phyloP scores from a whole-genome alignment of 176 grass and related monocot genomes.

The Neostapfia colusana region DNA sequence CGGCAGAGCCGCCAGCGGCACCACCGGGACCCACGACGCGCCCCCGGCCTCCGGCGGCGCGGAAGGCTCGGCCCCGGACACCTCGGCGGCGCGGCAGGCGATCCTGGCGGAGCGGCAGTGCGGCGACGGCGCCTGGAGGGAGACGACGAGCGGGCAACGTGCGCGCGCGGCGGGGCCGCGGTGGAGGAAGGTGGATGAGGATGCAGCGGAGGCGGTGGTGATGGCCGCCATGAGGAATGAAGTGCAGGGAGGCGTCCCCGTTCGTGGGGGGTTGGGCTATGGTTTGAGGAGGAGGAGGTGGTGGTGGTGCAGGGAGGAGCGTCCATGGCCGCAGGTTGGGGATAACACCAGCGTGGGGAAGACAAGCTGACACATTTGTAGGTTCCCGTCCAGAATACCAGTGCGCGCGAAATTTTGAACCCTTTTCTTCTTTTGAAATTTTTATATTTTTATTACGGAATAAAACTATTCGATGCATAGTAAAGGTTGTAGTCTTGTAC shows the following conservation, averaged over 20 bases:
- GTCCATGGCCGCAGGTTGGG: slow-evolving; percentile 65
- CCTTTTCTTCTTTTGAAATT: too few relatives aligned
- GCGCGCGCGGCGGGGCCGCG: not conserved
- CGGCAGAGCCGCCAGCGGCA: slow-evolving; percentile 75
- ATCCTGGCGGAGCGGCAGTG: slow-evolving; percentile 23
- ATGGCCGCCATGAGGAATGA: slow-evolving; percentile 45
- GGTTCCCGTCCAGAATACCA: slow-evolving; percentile 33
- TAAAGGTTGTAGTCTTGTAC: too few relatives aligned
- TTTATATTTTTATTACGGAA: too few relatives aligned
- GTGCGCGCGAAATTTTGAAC: not conserved
- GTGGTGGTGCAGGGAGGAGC: slow-evolving; percentile 24
- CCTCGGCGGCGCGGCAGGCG: slow-evolving; percentile 75
- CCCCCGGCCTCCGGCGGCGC: slow-evolving; percentile 26
- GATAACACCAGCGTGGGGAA: slow-evolving; percentile 67
- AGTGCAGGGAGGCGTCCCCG: slow-evolving; percentile 25
- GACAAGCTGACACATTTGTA: slow-evolving; percentile 67
- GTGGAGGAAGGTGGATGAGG: slow-evolving; percentile 34
- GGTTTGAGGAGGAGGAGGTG: slow-evolving; percentile 13
- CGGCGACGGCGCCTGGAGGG: not conserved
- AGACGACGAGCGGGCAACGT: too few relatives aligned
- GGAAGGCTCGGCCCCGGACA: slow-evolving; percentile 59
- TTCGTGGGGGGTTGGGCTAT: slow-evolving; percentile 1
- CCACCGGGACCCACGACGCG: slow-evolving; percentile 80
- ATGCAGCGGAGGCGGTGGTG: slow-evolving; percentile 43
- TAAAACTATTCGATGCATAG: too few relatives aligned